A percentile compares a stretch with the other conserved stretches of the same genome.
phyloP scores from a whole-genome alignment of 345 rosid species.

The Populus deltoides region DNA sequence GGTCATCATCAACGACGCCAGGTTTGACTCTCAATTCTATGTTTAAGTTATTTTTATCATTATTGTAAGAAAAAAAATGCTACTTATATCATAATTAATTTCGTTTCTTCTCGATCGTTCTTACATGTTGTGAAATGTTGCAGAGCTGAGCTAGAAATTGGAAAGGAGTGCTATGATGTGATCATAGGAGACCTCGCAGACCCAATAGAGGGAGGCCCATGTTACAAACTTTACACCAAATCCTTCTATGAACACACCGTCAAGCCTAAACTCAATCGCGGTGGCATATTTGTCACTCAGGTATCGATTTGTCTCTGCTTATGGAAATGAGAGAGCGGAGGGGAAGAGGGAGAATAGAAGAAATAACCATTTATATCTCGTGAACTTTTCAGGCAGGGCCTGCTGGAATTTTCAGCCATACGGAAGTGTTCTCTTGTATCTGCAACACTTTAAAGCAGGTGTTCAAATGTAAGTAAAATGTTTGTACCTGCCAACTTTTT shows the following conservation, averaged over 20 bases:
- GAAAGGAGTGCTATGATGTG: constrained; percentile 45
- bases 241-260: constrained; percentile 51
- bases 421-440: constrained; percentile 62
- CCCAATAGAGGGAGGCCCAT: constrained; percentile 72
- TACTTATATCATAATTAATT: neutral
- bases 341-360: neutral
- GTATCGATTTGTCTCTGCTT: constrained; percentile 6
- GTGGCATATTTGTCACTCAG: constrained; percentile 67
- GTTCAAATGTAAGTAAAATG: constrained; percentile 46
- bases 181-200: constrained; percentile 69
- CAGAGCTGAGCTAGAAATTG: constrained; percentile 54
- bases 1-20: constrained; percentile 58
- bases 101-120: neutral
- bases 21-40: constrained; percentile 20
- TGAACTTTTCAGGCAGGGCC: constrained; percentile 55
- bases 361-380: neutral
- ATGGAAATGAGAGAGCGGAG: neutral
- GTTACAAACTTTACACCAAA: constrained; percentile 61
- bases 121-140: too few species aligned
- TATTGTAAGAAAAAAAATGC: neutral
- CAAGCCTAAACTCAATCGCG: constrained; percentile 47
- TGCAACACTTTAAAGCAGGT: constrained; percentile 59
- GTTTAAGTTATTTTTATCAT: neutral
- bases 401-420: constrained; percentile 70
- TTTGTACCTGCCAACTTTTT: neutral